Evolutionary conservation across 2,329 filamentous ascomycete species (phyloP).

Genomic region (Aspergillus sp.): DNA sequence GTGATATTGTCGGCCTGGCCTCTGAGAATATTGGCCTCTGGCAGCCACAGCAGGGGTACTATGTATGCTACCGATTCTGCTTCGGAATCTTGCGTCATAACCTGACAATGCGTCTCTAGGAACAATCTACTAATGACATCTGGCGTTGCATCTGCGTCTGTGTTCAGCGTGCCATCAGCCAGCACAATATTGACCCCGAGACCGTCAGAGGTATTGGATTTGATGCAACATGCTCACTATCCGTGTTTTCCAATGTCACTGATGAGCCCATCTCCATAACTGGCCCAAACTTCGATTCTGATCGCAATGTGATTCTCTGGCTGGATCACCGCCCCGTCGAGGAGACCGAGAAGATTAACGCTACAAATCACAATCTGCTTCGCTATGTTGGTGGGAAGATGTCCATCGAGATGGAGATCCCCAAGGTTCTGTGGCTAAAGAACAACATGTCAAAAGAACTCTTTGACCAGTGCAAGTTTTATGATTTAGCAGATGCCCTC

Average conservation of each 20-base stretch:
- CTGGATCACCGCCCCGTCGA: slow-evolving; percentile 88
- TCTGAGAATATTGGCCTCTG: slow-evolving; percentile 74
- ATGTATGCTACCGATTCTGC: slow-evolving; percentile 48
- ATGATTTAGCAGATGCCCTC: slow-evolving; percentile 86
- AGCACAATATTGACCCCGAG: slow-evolving; percentile 71
- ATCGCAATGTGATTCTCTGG: slow-evolving; percentile 96
- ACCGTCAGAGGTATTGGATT: slow-evolving; percentile 89
- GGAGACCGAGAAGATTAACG: slow-evolving; percentile 91
- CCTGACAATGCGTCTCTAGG: slow-evolving; percentile 47
- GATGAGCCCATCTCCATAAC: slow-evolving; percentile 90
- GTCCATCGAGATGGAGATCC: slow-evolving; percentile 99
- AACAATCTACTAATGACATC: slow-evolving; percentile 97
- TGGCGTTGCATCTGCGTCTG: slow-evolving; percentile 92
- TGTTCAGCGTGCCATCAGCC: slow-evolving; percentile 74
- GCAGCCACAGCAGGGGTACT: slow-evolving; percentile 71
- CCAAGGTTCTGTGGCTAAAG: slow-evolving; percentile 97
- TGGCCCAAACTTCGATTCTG: slow-evolving; percentile 78
- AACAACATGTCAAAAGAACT: slow-evolving; percentile 92
- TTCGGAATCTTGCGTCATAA: not conserved
- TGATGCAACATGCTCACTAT: slow-evolving; percentile 95
- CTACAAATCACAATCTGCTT: slow-evolving; percentile 84
- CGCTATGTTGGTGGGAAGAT: slow-evolving; percentile 96
- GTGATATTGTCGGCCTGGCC: slow-evolving; percentile 73
- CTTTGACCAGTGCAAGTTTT: slow-evolving; percentile 93
- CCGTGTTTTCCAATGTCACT: slow-evolving; percentile 83